These are phyloP conservation scores for Murraya paniculata DNA, from an alignment of 345 rosid genomes.

Conservation along the genomic window DNA sequence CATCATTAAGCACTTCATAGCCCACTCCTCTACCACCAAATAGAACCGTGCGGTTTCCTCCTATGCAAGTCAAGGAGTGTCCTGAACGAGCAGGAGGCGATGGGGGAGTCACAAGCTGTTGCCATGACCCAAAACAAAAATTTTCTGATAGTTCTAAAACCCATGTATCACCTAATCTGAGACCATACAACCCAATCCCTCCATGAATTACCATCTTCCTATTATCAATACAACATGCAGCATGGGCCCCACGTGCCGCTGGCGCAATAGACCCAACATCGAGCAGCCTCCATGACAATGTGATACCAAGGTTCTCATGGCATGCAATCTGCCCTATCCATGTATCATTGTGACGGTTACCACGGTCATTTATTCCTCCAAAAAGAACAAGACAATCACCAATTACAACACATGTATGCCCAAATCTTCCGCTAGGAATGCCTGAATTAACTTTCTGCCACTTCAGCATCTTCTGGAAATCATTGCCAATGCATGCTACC, in stretches of 20 bases:
- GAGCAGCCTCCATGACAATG: constrained; percentile 65
- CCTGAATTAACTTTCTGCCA: constrained; percentile 77
- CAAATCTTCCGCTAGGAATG: constrained; percentile 88
- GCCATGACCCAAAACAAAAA: constrained; percentile 60
- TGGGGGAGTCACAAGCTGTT: constrained; percentile 46
- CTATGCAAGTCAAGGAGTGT: constrained; percentile 70
- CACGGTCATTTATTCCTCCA: constrained; percentile 91
- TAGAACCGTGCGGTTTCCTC: constrained; percentile 49
- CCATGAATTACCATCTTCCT: constrained; percentile 80
- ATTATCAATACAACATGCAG: constrained; percentile 68
- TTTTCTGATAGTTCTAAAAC: constrained; percentile 69
- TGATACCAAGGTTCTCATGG: constrained; percentile 40
- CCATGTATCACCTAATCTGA: constrained; percentile 86
- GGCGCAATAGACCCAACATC: constrained; percentile 53
- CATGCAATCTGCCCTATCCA: constrained; percentile 68
- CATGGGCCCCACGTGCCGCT: constrained; percentile 92
- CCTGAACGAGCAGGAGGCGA: constrained; percentile 94
- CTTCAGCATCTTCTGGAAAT: constrained; percentile 35
- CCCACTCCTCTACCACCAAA: constrained; percentile 94
- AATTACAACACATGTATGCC: constrained; percentile 70
- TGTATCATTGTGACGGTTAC: constrained; percentile 76
- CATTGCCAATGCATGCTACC: constrained; percentile 61
- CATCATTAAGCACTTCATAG: constrained; percentile 78
- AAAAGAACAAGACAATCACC: constrained; percentile 62
- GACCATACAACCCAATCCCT: constrained; percentile 71